Conservation (phyloP, 2,329 filamentous ascomycete genomes). For the Ophiocordyceps sinensis region DNA sequence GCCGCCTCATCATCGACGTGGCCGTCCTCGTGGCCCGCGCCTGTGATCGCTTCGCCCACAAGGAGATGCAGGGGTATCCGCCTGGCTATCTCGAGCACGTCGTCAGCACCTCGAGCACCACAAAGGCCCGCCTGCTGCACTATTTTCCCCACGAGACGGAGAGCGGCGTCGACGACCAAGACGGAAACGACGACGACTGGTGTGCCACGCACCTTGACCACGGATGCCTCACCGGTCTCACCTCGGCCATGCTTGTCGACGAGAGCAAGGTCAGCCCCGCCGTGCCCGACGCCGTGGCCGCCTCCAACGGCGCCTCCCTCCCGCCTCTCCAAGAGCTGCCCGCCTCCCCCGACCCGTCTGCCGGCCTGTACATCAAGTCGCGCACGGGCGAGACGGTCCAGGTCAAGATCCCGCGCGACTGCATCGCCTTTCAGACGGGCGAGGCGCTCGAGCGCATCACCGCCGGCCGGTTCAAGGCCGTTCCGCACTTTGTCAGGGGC, state of each 20-base stretch:
- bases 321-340: constrained; percentile 55
- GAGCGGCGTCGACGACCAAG: constrained; percentile 9
- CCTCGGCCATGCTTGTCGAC: constrained; percentile 91
- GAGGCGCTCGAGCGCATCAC: constrained; percentile 87
- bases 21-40: constrained; percentile 80
- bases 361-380: constrained; percentile 89
- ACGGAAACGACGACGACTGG: constrained; percentile 60
- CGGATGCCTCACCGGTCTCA: constrained; percentile 85
- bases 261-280: constrained; percentile 36
- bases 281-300: constrained; percentile 12
- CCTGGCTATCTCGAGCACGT: constrained; percentile 72
- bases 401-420: constrained; percentile 79
- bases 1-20: constrained; percentile 73
- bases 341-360: constrained; percentile 63
- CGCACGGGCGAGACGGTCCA: constrained; percentile 73
- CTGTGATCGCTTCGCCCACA: constrained; percentile 72
- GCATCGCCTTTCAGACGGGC: constrained; percentile 91
- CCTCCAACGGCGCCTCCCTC: constrained; percentile 14
- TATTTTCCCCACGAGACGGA: constrained; percentile 58
- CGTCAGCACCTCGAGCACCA: constrained; percentile 71
- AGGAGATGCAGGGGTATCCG: constrained; percentile 65
- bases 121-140: constrained; percentile 82
- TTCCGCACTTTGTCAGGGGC: constrained; percentile 88
- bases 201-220: constrained; percentile 86
- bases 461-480: constrained; percentile 77